phyloP scores from a whole-genome alignment of 1,284 basidiomycete species.

The Ceratobasidium sp. region DNA sequence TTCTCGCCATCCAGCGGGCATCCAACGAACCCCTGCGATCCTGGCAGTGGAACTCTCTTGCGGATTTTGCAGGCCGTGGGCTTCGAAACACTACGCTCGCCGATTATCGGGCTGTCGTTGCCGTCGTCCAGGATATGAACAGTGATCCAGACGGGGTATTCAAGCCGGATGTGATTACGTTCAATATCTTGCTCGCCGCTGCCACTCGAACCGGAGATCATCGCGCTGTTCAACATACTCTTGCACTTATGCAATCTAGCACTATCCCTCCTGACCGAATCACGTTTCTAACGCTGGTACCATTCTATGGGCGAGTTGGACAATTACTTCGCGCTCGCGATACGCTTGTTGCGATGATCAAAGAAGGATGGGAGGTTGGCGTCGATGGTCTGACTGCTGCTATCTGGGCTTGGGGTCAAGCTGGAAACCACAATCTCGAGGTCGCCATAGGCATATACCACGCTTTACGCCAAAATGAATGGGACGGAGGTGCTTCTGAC shows the following conservation, averaged over 20 bases:
- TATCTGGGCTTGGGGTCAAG: constrained; percentile 70
- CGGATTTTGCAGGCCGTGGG: constrained; percentile 75
- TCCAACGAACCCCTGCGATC: constrained; percentile 66
- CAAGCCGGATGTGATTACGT: constrained; percentile 69
- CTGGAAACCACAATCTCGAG: constrained; percentile 66
- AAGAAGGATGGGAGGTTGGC: constrained; percentile 67
- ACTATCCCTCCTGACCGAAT: constrained; percentile 69
- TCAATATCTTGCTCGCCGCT: constrained; percentile 73
- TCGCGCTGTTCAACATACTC: constrained; percentile 66
- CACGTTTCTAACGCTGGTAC: constrained; percentile 71
- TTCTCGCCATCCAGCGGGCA: constrained; percentile 68
- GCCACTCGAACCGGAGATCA: constrained; percentile 67
- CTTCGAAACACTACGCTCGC: constrained; percentile 68
- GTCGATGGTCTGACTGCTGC: constrained; percentile 75
- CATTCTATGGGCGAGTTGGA: constrained; percentile 65
- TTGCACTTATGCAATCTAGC: constrained; percentile 62
- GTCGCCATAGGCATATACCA: constrained; percentile 73
- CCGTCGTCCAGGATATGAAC: constrained; percentile 71
- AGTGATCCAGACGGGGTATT: constrained; percentile 25
- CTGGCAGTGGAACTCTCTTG: constrained; percentile 81
- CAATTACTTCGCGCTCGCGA: constrained; percentile 68
- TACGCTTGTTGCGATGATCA: constrained; percentile 66
- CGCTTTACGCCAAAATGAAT: constrained; percentile 67
- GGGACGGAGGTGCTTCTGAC: constrained; percentile 56
- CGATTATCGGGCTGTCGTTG: constrained; percentile 72